These are phyloP conservation scores for Dispira parvispora DNA, from an alignment of 192 early-diverging fungal species.

Conservation along the genomic window DNA sequence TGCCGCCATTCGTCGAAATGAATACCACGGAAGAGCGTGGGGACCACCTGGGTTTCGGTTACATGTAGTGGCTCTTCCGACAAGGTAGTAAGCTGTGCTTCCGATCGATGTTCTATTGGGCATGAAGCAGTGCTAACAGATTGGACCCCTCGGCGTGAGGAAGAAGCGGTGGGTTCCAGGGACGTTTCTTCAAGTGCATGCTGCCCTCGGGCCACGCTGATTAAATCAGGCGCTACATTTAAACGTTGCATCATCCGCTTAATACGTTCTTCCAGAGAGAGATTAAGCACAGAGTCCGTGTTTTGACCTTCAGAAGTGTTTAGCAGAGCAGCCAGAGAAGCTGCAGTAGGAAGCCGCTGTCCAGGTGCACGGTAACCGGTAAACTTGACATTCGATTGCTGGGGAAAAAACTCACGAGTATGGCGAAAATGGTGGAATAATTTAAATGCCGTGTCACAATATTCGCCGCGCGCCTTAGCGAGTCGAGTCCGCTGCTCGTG, in stretches of 20 bases:
- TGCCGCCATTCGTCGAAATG: conserved; percentile 22
- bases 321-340: conserved; percentile 2
- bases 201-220: conserved; percentile 4
- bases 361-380: conserved; percentile 17
- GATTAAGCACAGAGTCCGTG: conserved; percentile 9
- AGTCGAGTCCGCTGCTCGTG: conserved; percentile 1
- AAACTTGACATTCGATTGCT: conserved; percentile 17
- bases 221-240: neutral
- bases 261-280: conserved; percentile 19
- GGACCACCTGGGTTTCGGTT: conserved; percentile 1
- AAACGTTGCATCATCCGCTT: conserved; percentile 18
- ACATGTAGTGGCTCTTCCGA: neutral
- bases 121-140: neutral
- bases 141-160: neutral
- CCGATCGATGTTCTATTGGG: neutral
- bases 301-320: conserved; percentile 15
- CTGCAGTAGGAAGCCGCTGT: conserved; percentile 4
- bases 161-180: conserved; percentile 12
- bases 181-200: neutral
- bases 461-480: conserved; percentile 12
- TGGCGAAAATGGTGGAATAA: conserved; percentile 24
- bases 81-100: neutral
- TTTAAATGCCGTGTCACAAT: conserved; percentile 17
- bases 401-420: conserved; percentile 19
- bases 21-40: conserved; percentile 26